Conservation (phyloP, 2,329 filamentous ascomycete species). For the Sphaerulina vaccinii region DNA sequence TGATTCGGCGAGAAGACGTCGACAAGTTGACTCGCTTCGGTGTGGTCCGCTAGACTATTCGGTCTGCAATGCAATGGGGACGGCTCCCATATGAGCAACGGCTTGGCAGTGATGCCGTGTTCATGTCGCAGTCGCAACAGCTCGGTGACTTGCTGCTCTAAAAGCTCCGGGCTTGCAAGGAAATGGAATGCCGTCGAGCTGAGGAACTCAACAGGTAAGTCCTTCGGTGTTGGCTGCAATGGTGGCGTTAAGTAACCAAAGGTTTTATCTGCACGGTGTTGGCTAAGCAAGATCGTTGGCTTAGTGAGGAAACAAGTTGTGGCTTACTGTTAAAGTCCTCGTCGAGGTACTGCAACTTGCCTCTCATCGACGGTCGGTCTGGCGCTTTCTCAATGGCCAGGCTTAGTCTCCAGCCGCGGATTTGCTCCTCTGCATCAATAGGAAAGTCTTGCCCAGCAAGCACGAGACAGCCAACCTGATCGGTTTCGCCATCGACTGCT, state of each 20-base stretch:
- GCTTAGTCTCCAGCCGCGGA: constrained; percentile 13
- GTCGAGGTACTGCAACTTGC: constrained; percentile 17
- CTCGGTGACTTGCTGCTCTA: constrained; percentile 21
- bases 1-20: constrained; percentile 37
- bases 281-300: neutral
- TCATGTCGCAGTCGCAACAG: constrained; percentile 12
- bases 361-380: constrained; percentile 10
- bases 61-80: constrained; percentile 30
- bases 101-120: constrained; percentile 8
- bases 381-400: constrained; percentile 5
- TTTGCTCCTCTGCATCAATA: constrained; percentile 7
- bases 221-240: constrained; percentile 11
- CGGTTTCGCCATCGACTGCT: constrained; percentile 1
- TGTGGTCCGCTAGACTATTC: constrained; percentile 23
- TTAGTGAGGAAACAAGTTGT: neutral
- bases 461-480: constrained; percentile 12
- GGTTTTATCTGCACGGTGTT: constrained; percentile 10
- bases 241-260: constrained; percentile 17
- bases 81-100: constrained; percentile 34
- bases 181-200: constrained; percentile 27
- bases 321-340: constrained; percentile 12
- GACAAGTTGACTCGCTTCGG: constrained; percentile 22
- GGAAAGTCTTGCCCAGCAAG: constrained; percentile 20
- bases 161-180: constrained; percentile 26
- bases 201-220: constrained; percentile 17